Evolutionary conservation across 495 filamentous ascomycete genomes (phyloP), one percentile per base, ranked within the genome.

Genomic region (Aspergillus cavernicola): DNA sequence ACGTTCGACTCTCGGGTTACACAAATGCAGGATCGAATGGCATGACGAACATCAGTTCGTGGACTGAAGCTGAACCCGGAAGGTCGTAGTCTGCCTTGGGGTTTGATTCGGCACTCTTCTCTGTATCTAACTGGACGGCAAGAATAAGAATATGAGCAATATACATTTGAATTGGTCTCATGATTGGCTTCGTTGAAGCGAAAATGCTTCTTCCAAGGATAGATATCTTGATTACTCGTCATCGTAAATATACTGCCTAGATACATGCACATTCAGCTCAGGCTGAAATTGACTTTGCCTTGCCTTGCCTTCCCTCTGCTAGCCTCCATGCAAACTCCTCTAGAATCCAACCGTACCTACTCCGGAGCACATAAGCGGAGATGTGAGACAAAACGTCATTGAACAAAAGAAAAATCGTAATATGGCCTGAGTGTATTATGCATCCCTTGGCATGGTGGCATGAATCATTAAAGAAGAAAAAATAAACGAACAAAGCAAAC

Each of bases 381-480:
- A 47, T 46, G 26, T 3, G 18, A 20, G 28, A 41, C n/a, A 41
- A 36, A 42, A 4, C n/a, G 29, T 18, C 29, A 32, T 35, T 29
- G 12, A 46, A 26, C 9, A 42, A 50, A 19, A 8, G 13, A 23
- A 38, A 37, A 45, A 11, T 11, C 23, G 15, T 7, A 32, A 31
- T 33, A 26, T n/a, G 26, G 9, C 40, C 23, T 7, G 23, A 16
- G 7, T 33, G 24, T 52, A 43, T 29, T 44, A 53, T 49, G 45
- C 45, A 38, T 49, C 19, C 13, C 33, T 24, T 26, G 29, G 20
- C 28, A 8, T 31, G 42, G n/a, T n/a, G n/a, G 42, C 24, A 23
- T 45, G 22, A 49, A 19, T 51, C 39, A 18, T 50, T n/a, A 45
- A 38, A 46, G 22, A 39, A 43, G 38, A 31, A 9, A n/a, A n/a